These are phyloP conservation scores for Hypoxylon trugodes DNA, from an alignment of 495 filamentous ascomycete species.

Conservation along the genomic window DNA sequence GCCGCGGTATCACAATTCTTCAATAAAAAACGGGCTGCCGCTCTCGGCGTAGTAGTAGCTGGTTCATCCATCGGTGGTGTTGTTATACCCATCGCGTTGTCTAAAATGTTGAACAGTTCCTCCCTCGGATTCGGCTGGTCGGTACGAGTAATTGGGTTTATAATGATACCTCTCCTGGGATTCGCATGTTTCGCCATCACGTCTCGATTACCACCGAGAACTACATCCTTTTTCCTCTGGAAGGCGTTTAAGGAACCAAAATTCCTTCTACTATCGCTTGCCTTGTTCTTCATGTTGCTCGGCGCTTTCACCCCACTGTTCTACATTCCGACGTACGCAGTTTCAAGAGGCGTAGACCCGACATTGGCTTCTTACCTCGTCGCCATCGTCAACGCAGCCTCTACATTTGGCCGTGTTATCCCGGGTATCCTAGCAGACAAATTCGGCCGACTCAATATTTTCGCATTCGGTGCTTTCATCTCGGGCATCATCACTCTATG, in stretches of 20 bases:
- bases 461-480: constrained; percentile 44
- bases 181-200: constrained; percentile 55
- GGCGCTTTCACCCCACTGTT: constrained; percentile 67
- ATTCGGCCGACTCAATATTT: constrained; percentile 61
- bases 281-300: constrained; percentile 55
- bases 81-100: constrained; percentile 56
- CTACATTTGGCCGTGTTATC: constrained; percentile 65
- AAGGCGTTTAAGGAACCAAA: constrained; percentile 50
- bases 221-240: constrained; percentile 51
- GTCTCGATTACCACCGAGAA: constrained; percentile 55
- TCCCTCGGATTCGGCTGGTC: constrained; percentile 67
- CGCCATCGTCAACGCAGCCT: constrained; percentile 62
- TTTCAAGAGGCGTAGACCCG: constrained; percentile 54
- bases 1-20: constrained; percentile 65
- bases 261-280: constrained; percentile 50
- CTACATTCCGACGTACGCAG: constrained; percentile 64
- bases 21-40: constrained; percentile 59
- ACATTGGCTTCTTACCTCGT: constrained; percentile 63
- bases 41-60: constrained; percentile 62
- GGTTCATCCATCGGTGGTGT: constrained; percentile 68
- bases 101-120: constrained; percentile 50
- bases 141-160: constrained; percentile 65
- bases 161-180: constrained; percentile 57
- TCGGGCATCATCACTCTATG: constrained; percentile 56
- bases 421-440: constrained; percentile 64